phyloP scores from a whole-genome alignment of 768 basidiomycete species.

The Coprinopsis strossmayeri region DNA sequence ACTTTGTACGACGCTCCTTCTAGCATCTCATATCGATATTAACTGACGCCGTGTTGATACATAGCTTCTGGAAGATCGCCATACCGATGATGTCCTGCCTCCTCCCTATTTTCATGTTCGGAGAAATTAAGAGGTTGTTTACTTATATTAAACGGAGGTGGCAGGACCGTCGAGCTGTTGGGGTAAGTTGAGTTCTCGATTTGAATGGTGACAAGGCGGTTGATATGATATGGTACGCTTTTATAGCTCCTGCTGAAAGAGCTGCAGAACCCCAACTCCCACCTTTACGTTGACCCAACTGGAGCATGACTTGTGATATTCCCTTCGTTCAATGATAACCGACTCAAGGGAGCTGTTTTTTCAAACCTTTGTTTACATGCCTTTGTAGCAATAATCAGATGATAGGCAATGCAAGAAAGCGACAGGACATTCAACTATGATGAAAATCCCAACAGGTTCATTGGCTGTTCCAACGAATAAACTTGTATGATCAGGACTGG shows the following conservation, averaged over 20 bases:
- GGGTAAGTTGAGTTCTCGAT: conserved; percentile 22
- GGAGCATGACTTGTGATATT: too few species aligned
- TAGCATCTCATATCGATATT: conserved; percentile 1
- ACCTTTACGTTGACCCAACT: too few species aligned
- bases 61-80: conserved; percentile 67
- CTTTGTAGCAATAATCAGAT: too few species aligned
- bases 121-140: conserved; percentile 40
- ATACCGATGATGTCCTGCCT: conserved; percentile 55
- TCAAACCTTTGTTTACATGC: too few species aligned
- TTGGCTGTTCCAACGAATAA: too few species aligned
- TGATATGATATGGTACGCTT: background rate
- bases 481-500: too few species aligned
- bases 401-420: too few species aligned
- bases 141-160: conserved; percentile 44
- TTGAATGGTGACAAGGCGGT: background rate
- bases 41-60: background rate
- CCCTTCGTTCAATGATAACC: too few species aligned
- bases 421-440: too few species aligned
- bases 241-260: background rate
- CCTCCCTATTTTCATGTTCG: conserved; percentile 47
- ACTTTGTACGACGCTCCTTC: conserved; percentile 29
- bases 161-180: conserved; percentile 25
- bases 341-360: too few species aligned
- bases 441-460: too few species aligned
- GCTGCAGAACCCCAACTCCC: background rate